Evolutionary conservation across 2,329 filamentous ascomycete species (phyloP), one percentile per base, ranked within the genome.

Genomic region (Penicillium glabrum): DNA sequence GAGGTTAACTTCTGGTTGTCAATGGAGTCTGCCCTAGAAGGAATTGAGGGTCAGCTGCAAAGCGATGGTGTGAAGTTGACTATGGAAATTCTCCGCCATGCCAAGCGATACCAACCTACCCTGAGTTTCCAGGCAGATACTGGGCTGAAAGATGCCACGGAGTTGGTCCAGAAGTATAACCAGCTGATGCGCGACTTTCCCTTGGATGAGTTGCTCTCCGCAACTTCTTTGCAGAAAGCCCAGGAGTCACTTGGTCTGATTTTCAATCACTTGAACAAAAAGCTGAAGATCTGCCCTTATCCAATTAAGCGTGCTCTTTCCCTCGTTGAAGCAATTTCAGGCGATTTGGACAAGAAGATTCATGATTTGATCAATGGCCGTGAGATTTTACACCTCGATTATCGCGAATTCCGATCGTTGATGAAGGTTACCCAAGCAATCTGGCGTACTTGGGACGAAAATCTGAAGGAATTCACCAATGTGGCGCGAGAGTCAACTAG

Each of bases 1-100:
- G 95, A 99, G 75, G 96, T 99, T 75, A 97, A 97, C 75, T 99
- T 99, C 71, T 99, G 95, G 95, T 76, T 99, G 50, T 96, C 92
- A 2, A 96, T 99, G 90, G 96, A 99, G 75, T 89, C 89, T 16
- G 91, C 93, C 5, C 77, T 99, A 61, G 93, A 97, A 72, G 89
- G 89, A 27, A 96, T 99, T 58, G 93, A 97, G 73, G 85, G 83
- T 41, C 93, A 98, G 74, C 83, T 99, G 55, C 83, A 88, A 60
- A 92, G 93, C 62, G 91, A 96, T 54, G 95, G 95, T 27, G 93
- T 99, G 21, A 83, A 86, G 65, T 78, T 99, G 68, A 98, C 96
- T 0, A 84, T 99, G 72, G 93, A 97, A 67, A 93, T 99, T 59
- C 82, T 99, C 61, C 93, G 96, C 75, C 90, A 97, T 73, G 96